Evolutionary conservation across 805 yeast species (phyloP), one percentile per base, ranked within the genome.

Genomic region (Ogataea degrootiae): DNA sequence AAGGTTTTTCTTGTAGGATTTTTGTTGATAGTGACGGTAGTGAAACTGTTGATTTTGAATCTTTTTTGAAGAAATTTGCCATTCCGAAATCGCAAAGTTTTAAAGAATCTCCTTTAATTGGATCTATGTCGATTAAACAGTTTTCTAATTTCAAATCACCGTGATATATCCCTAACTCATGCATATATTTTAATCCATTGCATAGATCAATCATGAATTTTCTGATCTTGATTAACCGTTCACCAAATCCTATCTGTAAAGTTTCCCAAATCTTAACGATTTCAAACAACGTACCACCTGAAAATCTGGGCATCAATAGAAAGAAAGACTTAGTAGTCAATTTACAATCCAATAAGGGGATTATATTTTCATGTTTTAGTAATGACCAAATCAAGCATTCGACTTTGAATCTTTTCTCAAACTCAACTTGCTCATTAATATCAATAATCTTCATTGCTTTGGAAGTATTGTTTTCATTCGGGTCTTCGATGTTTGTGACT

Each of bases 81-180:
- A 91, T 87, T 5, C 98, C 98, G 69, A 91, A 91, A 66, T 91
- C 98, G 67, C 97, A 87, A 26, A 26, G 31, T 9, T 26, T 26
- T 6, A 91, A 62, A 23, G 84, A 61, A 52, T 87, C 71, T 39
- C 68, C 69, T 45, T 62, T 57, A 12, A 53, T 39, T n/a, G 56
- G 39, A 19, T 53, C 50, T 19, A 71, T 68, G 51, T 82, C 82
- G 26, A 87, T 63, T 39, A 88, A 68, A 51, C 92, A 86, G 59
- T 88, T 88, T 57, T 88, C 96, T 39, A 88, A 71, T 66, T 88
- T 88, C 41, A 88, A 64, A 66, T 88, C 96, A 2, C 96, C 91
- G 58, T 88, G 96, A 8, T 83, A 86, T 33, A 87, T 72, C 1
- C 82, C 79, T 55, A 69, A 67, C 6, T 73, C 70, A 60, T 82